phyloP scores from a whole-genome alignment of 495 filamentous ascomycete genomes.

The Xylaria palmicola region DNA sequence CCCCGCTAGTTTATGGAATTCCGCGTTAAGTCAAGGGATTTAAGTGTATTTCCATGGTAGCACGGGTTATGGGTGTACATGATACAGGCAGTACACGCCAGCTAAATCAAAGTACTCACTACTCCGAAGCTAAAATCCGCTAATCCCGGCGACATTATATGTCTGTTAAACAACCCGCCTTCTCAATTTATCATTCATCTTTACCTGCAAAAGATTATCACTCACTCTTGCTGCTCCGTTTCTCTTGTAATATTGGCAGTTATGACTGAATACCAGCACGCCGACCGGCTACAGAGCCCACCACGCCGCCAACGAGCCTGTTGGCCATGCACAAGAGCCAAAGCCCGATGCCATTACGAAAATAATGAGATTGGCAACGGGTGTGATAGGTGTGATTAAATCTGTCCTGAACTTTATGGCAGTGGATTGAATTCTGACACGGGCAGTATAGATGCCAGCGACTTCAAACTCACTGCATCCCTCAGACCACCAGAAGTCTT shows the following conservation, averaged over 20 bases:
- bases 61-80: not conserved
- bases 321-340: conserved; percentile 34
- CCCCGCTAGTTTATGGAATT: too few species aligned
- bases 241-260: not conserved
- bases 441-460: conserved; percentile 24
- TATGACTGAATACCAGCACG: not conserved
- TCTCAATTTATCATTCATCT: not conserved
- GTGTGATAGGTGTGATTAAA: conserved; percentile 27
- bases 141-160: not conserved
- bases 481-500: conserved; percentile 32
- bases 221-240: not conserved
- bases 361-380: conserved; percentile 23
- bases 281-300: conserved; percentile 25
- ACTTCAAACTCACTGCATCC: conserved; percentile 24
- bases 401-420: not conserved
- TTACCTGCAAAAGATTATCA: not conserved
- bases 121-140: conserved; percentile 14
- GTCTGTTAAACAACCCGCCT: not conserved
- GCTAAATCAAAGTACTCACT: not conserved
- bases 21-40: not conserved
- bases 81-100: not conserved
- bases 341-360: conserved; percentile 35
- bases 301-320: conserved; percentile 35
- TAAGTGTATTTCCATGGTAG: not conserved
- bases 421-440: not conserved